These are phyloP conservation scores for Nicotiana paniculata DNA, from an alignment of 257 asterid genomes.

Conservation along the genomic window DNA sequence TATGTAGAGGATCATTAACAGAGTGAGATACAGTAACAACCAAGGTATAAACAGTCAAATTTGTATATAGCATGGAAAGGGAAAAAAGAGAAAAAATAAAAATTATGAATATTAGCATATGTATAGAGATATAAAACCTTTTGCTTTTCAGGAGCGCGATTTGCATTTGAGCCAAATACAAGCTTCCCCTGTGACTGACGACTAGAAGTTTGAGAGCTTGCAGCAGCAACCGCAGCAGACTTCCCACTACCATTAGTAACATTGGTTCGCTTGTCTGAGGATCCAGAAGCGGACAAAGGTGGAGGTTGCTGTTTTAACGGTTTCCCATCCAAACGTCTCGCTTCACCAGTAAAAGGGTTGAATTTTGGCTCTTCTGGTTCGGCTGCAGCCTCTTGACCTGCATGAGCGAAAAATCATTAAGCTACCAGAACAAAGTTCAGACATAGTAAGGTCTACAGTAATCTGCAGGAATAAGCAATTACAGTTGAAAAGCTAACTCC, in stretches of 20 bases:
- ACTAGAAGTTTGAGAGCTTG: constrained; percentile 54
- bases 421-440: background rate
- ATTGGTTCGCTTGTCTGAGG: constrained; percentile 43
- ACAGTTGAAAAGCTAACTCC: background rate
- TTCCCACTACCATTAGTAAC: constrained; percentile 29
- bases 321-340: constrained; percentile 89
- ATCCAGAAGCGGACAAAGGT: constrained; percentile 41
- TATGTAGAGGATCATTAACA: background rate
- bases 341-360: constrained; percentile 78
- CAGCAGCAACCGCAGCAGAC: constrained; percentile 47
- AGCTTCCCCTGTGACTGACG: constrained; percentile 92
- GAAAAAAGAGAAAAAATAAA: background rate
- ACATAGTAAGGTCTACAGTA: background rate
- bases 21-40: background rate
- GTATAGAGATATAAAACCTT: constrained; percentile 35
- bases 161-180: constrained; percentile 75
- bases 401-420: background rate
- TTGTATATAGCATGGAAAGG: no score
- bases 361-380: constrained; percentile 63
- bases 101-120: background rate
- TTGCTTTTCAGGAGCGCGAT: constrained; percentile 38
- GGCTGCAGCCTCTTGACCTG: constrained; percentile 50
- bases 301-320: constrained; percentile 47
- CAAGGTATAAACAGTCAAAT: no score
- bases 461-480: background rate